Evolutionary conservation across 768 basidiomycete genomes (phyloP), one percentile per base, ranked within the genome.

Genomic region (Trametes punicea): DNA sequence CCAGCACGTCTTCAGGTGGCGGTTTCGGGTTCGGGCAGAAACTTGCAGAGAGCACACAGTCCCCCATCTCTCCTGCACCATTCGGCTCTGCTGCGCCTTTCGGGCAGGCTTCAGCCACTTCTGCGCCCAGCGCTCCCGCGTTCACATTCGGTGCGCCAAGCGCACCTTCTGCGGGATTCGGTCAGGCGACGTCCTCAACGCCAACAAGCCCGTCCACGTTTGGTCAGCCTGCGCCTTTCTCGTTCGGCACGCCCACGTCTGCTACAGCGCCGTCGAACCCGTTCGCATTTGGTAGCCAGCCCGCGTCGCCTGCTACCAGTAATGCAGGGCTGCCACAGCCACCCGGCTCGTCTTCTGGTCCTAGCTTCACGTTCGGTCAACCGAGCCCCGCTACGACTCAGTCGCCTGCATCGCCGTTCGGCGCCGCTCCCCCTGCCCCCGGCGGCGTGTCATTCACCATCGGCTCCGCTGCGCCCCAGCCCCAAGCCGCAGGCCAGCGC

Each of bases 11-110:
- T 29, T 65, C 70, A 20, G 74, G 75, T 16, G 59, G 77, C 0
- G 70, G 74, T 6, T 85, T 86, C 62, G 67, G 74, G 3, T 87
- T 87, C 62, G 69, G 72, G 47, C 69, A 71, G 56, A 72, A 56
- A 65, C 69, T 25, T 57, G 46, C 51, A 6, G 64, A 60, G 20
- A 49, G 40, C 27, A 27, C 55, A n/a, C 59, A 53, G 26, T 51
- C 65, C 1, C 42, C 66, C 23, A 26, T 55, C 2, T 60, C 65
- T 3, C 48, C 62, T 11, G 48, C 49, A 45, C 48, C 66, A 40
- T 65, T 71, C 57, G 58, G 64, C 6, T 69, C 78, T 16, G 70
- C 75, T 21, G 81, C 81, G 60, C 59, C 74, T 27, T 81, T 83
- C 65, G 78, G 77, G 18, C 64, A 65, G 20, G 64, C 71, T 23